Evolutionary conservation across 148 eudicot genomes (phyloP), one percentile per base, ranked within the genome.

Genomic region (Nepenthes mirabilis): DNA sequence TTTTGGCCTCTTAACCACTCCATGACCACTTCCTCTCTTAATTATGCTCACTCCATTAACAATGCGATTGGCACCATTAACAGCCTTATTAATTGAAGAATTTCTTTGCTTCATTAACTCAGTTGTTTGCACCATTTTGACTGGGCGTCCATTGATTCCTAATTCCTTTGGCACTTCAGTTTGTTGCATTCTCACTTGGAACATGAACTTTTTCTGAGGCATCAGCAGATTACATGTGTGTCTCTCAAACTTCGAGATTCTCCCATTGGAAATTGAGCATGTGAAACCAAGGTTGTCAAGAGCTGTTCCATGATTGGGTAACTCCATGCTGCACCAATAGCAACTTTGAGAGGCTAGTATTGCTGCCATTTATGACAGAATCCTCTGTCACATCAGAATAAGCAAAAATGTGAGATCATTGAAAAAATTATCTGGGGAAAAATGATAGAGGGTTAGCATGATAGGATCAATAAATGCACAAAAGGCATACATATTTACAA

Each of bases 311-410:
- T 79, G 85, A 63, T 72, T 82, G 14, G 62, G 62, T 32, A 74
- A 53, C 65, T 81, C 80, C 64, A 66, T 61, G 53, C 55, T 40
- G 72, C 75, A 75, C 82, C 88, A 87, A 75, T 70, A 77, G 69
- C 85, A 77, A 77, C 89, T 73, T 13, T 82, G 80, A 35, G 89
- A 82, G 68, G 96, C 95, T 50, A 93, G 71, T 63, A 84, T 72
- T 69, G 87, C 95, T 71, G 86, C 94, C 95, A 88, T 88, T 68
- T 55, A 49, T 65, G 52, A 2, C 52, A 49, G 52, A 49, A 11
- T 11, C 52, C 14, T n/a, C 10, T 49, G 2, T 2, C 2, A 49
- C 52, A 49, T 2, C 6, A 10, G 13, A 49, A 49, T 11, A n/a
- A 49, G 14, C 6, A n/a, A 2, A 49, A 49, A 49, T 49, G 11